Evolutionary conservation across 1,284 basidiomycete species (phyloP).

Genomic region (Phylloporus sp.): DNA sequence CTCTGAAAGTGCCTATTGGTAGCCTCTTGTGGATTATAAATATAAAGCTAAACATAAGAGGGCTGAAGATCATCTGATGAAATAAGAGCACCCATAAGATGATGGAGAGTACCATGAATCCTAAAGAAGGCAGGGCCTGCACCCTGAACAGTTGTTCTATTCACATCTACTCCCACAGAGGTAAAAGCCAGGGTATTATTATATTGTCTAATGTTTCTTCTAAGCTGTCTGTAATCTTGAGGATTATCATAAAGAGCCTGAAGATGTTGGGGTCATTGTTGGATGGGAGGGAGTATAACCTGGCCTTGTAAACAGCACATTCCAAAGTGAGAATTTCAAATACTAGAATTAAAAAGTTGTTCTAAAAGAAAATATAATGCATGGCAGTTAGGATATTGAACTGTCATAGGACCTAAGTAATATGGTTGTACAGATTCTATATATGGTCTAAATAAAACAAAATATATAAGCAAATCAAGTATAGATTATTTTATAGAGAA

Average conservation of each 20-base stretch:
- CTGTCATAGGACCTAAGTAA: conserved; percentile 23
- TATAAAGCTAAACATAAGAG: conserved; percentile 44
- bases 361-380: conserved; percentile 28
- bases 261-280: conserved; percentile 17
- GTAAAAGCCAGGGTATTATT: neutral
- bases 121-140: conserved; percentile 39
- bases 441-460: no score
- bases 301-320: conserved; percentile 34
- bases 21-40: conserved; percentile 40
- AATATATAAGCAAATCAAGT: no score
- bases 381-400: conserved; percentile 26
- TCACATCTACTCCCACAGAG: conserved; percentile 15
- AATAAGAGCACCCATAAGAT: conserved; percentile 38
- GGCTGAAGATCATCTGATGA: conserved; percentile 29
- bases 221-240: conserved; percentile 23
- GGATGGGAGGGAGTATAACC: conserved; percentile 24
- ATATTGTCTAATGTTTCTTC: neutral
- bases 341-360: conserved; percentile 11
- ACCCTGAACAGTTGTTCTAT: conserved; percentile 33
- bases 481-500: no score
- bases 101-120: conserved; percentile 43
- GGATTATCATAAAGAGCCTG: conserved; percentile 22
- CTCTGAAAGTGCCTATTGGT: conserved; percentile 18
- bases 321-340: conserved; percentile 21
- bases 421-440: neutral